Evolutionary conservation across 768 basidiomycete genomes (phyloP).

Genomic region (Tylopilus felleus): DNA sequence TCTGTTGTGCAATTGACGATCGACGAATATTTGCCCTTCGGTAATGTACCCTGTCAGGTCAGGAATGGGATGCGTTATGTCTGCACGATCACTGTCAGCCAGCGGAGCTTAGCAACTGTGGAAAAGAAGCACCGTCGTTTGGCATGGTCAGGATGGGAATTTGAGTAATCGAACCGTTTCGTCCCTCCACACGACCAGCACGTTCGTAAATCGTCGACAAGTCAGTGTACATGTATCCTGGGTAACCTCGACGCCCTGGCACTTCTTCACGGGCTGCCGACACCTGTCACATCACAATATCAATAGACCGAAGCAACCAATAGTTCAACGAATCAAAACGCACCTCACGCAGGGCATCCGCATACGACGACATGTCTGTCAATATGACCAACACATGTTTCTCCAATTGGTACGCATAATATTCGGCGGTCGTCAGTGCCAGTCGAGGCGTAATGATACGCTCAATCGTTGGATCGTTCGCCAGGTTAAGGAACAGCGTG

Average conservation of each 20-base stretch:
- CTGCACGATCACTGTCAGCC: slow-evolving; percentile 43
- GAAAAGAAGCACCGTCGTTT: slow-evolving; percentile 77
- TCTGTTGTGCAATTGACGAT: slow-evolving; percentile 93
- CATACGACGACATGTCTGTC: slow-evolving; percentile 99
- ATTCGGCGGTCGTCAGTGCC: slow-evolving; percentile 97
- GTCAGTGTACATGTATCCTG: slow-evolving; percentile 98
- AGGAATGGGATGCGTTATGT: slow-evolving; percentile 99
- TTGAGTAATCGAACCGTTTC: slow-evolving; percentile 99
- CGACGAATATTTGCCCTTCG: slow-evolving; percentile 98
- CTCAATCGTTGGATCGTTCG: slow-evolving; percentile 99
- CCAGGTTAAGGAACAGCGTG: slow-evolving; percentile 96
- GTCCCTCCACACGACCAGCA: slow-evolving; percentile 94
- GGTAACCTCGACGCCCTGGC: slow-evolving; percentile 98
- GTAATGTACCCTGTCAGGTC: slow-evolving; percentile 99
- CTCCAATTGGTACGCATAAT: slow-evolving; percentile 99
- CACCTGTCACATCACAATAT: slow-evolving; percentile 41
- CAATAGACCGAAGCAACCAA: slow-evolving; percentile 1
- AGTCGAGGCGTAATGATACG: slow-evolving; percentile 99
- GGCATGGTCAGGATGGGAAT: slow-evolving; percentile 99
- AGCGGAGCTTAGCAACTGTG: slow-evolving; percentile 16
- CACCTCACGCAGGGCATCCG: slow-evolving; percentile 92
- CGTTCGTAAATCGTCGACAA: slow-evolving; percentile 99
- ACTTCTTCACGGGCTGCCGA: slow-evolving; percentile 99
- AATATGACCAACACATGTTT: slow-evolving; percentile 99
- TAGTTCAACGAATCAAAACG: slow-evolving; percentile 30